phyloP scores from a whole-genome alignment of 2,329 filamentous ascomycete genomes.

The Aspergillus flavus region DNA sequence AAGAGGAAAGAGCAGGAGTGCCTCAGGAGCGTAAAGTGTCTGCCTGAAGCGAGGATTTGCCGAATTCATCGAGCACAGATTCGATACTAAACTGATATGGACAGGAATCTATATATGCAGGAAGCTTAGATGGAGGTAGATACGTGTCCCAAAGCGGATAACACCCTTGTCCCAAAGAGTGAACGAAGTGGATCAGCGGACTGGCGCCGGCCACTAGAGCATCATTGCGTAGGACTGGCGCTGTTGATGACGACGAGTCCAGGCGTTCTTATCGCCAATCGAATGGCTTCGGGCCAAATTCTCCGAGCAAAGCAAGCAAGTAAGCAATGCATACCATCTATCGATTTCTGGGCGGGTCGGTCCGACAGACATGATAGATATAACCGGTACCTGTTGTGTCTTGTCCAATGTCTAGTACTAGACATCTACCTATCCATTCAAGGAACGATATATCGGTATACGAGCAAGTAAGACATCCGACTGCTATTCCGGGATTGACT shows the following conservation, averaged over 20 bases:
- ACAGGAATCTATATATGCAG: neutral
- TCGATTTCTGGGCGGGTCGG: slow-evolving; percentile 2
- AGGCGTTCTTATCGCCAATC: neutral
- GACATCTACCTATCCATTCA: no score
- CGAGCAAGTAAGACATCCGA: neutral
- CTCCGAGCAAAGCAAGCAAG: slow-evolving; percentile 1
- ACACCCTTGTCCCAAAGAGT: neutral
- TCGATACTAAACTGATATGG: slow-evolving; percentile 1
- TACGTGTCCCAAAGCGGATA: slow-evolving; percentile 2
- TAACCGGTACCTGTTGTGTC: no score
- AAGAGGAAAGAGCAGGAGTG: slow-evolving; percentile 18
- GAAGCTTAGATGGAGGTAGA: neutral
- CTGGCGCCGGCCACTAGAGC: slow-evolving; percentile 3
- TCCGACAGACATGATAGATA: slow-evolving; percentile 2
- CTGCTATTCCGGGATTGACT: neutral
- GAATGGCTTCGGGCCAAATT: neutral
- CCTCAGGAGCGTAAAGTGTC: slow-evolving; percentile 15
- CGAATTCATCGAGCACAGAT: slow-evolving; percentile 1
- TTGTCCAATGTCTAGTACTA: no score
- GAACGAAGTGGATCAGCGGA: slow-evolving; percentile 1
- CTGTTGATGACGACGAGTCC: slow-evolving; percentile 13
- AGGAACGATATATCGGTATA: no score
- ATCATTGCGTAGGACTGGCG: slow-evolving; percentile 13
- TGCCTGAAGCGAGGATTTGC: slow-evolving; percentile 6
- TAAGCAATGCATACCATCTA: slow-evolving; percentile 3